Evolutionary conservation across 192 early-diverging fungal genomes (phyloP).

Genomic region (Coemansia sp.): DNA sequence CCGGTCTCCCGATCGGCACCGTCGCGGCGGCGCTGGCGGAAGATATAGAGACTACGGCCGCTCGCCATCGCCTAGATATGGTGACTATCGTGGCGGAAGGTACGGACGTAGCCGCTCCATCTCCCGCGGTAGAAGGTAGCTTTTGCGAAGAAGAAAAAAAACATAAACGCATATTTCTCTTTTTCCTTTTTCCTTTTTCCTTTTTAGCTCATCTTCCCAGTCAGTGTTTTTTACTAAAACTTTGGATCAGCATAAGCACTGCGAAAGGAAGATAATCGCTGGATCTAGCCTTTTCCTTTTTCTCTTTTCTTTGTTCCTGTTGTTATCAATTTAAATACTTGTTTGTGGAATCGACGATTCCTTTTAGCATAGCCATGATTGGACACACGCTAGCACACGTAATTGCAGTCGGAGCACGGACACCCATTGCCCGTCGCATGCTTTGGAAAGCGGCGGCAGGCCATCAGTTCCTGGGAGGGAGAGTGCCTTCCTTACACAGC

Average conservation of each 20-base stretch:
- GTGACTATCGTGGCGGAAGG: conserved; percentile 23
- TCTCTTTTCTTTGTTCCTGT: not conserved
- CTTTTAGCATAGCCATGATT: not conserved
- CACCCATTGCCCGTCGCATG: not conserved
- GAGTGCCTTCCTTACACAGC: not conserved
- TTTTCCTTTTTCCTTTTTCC: too few relatives aligned
- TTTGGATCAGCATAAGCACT: too few relatives aligned
- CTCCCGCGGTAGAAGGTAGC: conserved; percentile 49
- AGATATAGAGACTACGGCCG: conserved; percentile 21
- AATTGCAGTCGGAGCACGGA: not conserved
- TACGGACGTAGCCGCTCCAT: conserved; percentile 44
- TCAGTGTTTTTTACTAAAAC: too few relatives aligned
- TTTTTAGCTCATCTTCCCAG: too few relatives aligned
- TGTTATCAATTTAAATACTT: not conserved
- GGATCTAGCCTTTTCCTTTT: not conserved
- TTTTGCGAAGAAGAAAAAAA: not conserved
- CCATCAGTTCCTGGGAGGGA: not conserved
- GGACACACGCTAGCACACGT: not conserved
- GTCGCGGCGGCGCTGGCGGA: conserved; percentile 12
- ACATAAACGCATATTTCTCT: not conserved
- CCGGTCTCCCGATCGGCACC: conserved; percentile 28
- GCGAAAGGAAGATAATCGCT: too few relatives aligned
- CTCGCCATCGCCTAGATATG: conserved; percentile 41
- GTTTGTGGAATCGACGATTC: not conserved
- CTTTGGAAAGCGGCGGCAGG: not conserved